phyloP scores from a whole-genome alignment of 164 flowering plant genomes.

The Aristolochia contorta region DNA sequence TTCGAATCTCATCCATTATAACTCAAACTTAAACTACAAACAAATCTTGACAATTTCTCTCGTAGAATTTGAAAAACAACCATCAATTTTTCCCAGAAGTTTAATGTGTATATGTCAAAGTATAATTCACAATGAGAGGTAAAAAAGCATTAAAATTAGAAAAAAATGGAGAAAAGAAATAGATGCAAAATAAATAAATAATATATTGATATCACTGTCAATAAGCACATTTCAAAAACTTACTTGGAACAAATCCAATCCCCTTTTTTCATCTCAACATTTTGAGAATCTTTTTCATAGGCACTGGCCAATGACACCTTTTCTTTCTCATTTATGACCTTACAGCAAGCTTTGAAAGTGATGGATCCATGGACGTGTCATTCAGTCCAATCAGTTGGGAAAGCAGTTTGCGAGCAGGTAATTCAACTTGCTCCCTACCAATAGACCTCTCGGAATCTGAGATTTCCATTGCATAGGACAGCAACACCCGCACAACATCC shows the following conservation, averaged over 20 bases:
- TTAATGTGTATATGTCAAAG: too few relatives aligned
- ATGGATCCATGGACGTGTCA: slow-evolving; percentile 44
- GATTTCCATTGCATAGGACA: slow-evolving; percentile 68
- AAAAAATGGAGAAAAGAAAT: background rate
- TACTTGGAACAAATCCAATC: slow-evolving; percentile 84
- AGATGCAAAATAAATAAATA: too few relatives aligned
- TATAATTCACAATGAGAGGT: background rate
- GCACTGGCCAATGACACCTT: slow-evolving; percentile 3
- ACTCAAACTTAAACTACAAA: too few relatives aligned
- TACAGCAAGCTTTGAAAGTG: slow-evolving; percentile 33
- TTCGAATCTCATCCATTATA: too few relatives aligned
- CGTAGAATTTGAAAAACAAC: too few relatives aligned
- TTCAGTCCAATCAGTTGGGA: slow-evolving; percentile 57
- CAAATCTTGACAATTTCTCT: too few relatives aligned
- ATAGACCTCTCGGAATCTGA: slow-evolving; percentile 41
- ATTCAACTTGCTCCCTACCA: slow-evolving; percentile 46
- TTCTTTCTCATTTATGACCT: slow-evolving; percentile 22
- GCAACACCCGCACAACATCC: slow-evolving; percentile 70
- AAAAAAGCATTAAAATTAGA: background rate
- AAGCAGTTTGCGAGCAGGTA: slow-evolving; percentile 57
- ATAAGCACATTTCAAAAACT: slow-evolving; percentile 15
- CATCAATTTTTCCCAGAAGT: too few relatives aligned
- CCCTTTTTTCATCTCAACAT: slow-evolving; percentile 63
- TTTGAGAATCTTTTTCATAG: slow-evolving; percentile 11
- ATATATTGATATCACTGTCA: background rate